Conservation (phyloP, 208 protist genomes). For the Entamoeba histolytica region DNA sequence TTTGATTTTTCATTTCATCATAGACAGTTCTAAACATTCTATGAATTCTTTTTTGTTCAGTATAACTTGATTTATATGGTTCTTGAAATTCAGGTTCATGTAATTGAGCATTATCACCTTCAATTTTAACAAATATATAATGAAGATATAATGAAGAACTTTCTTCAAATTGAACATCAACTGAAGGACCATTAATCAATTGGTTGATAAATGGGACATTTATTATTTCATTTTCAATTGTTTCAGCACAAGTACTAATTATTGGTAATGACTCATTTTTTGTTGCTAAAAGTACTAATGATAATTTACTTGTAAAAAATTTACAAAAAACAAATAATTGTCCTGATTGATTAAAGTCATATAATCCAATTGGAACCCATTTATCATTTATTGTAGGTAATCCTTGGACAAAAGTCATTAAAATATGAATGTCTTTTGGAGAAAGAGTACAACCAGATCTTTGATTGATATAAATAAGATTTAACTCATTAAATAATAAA, state of each 20-base stretch:
- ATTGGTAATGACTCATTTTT: background rate
- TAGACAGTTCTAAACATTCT: background rate
- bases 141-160: background rate
- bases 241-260: background rate
- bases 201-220: background rate
- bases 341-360: background rate
- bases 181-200: background rate
- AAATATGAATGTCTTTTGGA: background rate
- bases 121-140: background rate
- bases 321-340: background rate
- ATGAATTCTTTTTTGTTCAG: background rate
- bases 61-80: background rate
- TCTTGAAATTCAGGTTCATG: background rate
- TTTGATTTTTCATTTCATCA: background rate
- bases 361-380: background rate
- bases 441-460: background rate
- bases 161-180: background rate
- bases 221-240: background rate
- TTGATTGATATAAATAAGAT: background rate
- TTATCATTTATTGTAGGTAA: background rate
- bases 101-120: background rate
- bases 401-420: background rate
- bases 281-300: background rate
- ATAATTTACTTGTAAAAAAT: background rate
- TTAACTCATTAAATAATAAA: background rate